phyloP scores from a whole-genome alignment of 768 basidiomycete genomes.

The Lentinula sp. region DNA sequence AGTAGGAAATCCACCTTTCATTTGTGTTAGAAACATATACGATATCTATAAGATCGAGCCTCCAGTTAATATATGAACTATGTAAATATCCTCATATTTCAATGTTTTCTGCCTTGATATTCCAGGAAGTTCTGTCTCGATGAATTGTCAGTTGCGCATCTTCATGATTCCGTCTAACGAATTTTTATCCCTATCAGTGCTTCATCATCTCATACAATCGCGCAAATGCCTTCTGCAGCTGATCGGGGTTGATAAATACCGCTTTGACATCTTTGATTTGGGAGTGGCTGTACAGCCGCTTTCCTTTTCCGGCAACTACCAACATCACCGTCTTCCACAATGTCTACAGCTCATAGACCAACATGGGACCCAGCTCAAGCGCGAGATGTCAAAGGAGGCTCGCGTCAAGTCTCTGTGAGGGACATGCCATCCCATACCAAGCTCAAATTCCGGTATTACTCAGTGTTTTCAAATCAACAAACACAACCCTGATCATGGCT shows the following conservation, averaged over 20 bases:
- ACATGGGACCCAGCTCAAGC: slow-evolving; percentile 99
- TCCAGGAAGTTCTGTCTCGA: too few relatives aligned
- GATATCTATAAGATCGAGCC: too few relatives aligned
- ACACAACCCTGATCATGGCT: slow-evolving; percentile 19
- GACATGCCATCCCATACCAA: slow-evolving; percentile 96
- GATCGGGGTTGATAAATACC: not conserved
- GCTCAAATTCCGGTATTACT: slow-evolving; percentile 86
- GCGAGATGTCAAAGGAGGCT: slow-evolving; percentile 86
- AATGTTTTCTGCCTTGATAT: too few relatives aligned
- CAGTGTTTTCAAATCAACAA: not conserved
- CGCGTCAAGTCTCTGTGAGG: slow-evolving; percentile 86
- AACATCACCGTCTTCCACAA: slow-evolving; percentile 19
- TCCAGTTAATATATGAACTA: too few relatives aligned
- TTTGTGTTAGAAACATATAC: too few relatives aligned
- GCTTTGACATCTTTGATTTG: not conserved
- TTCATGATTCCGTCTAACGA: too few relatives aligned
- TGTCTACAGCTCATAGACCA: slow-evolving; percentile 91
- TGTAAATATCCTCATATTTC: too few relatives aligned
- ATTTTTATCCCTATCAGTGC: too few relatives aligned
- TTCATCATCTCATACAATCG: not conserved
- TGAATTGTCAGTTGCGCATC: too few relatives aligned
- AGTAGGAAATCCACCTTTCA: too few relatives aligned
- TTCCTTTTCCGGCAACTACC: not conserved
- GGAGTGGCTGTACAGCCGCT: not conserved
- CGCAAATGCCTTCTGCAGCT: not conserved